Conservation (phyloP, 2,329 filamentous ascomycete species). For the Xylaria sp. region DNA sequence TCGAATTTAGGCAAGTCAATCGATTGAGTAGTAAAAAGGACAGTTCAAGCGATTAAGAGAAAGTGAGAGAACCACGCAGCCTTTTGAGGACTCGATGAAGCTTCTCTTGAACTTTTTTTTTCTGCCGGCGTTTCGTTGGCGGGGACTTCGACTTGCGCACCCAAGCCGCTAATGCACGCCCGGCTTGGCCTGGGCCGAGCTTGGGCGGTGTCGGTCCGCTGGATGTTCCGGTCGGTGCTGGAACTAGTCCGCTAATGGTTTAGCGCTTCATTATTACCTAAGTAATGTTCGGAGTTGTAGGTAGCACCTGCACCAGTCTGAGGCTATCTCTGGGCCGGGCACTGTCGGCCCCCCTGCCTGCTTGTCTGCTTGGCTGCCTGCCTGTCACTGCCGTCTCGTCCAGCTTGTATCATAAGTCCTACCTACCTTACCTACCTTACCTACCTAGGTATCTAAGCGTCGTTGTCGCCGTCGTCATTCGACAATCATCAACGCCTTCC, state of each 20-base stretch:
- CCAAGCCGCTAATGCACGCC: slow-evolving; percentile 6
- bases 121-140: slow-evolving; percentile 20
- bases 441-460: too few relatives aligned
- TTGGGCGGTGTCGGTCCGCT: slow-evolving; percentile 36
- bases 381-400: neutral
- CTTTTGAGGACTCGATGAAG: slow-evolving; percentile 1
- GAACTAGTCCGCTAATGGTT: slow-evolving; percentile 10
- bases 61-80: neutral
- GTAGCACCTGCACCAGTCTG: too few relatives aligned
- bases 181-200: too few relatives aligned
- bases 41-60: neutral
- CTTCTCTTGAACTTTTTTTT: slow-evolving; percentile 26
- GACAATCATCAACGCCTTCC: slow-evolving; percentile 21
- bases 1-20: neutral
- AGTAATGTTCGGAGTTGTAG: too few relatives aligned
- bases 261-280: slow-evolving; percentile 12
- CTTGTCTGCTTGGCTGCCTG: neutral
- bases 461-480: slow-evolving; percentile 30
- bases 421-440: too few relatives aligned
- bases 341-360: slow-evolving; percentile 7
- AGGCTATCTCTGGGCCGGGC: neutral
- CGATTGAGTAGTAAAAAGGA: too few relatives aligned
- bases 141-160: slow-evolving; percentile 10
- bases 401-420: slow-evolving; percentile 10
- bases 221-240: slow-evolving; percentile 29